phyloP scores from a whole-genome alignment of 2,329 filamentous ascomycete genomes.

The Pseudopithomyces maydicus region DNA sequence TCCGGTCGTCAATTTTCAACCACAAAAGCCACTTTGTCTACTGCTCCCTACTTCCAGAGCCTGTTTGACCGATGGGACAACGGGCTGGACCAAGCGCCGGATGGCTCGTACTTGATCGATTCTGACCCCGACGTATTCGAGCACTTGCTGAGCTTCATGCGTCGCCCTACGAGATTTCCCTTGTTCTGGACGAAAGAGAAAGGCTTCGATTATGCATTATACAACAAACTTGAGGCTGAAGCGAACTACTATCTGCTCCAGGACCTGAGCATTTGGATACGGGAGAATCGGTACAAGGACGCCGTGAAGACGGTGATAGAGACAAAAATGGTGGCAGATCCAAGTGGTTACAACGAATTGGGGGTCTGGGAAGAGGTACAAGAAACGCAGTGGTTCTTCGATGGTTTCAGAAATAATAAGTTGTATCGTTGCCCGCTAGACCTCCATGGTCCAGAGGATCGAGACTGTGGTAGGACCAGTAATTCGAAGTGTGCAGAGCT shows the following conservation, averaged over 20 bases:
- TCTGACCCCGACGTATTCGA: constrained; percentile 39
- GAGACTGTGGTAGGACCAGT: too few relatives aligned
- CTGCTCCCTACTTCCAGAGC: too few relatives aligned
- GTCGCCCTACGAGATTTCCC: constrained; percentile 11
- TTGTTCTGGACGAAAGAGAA: constrained; percentile 37
- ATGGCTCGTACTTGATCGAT: constrained; percentile 45
- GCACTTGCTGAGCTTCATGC: constrained; percentile 12
- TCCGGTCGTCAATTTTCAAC: too few relatives aligned
- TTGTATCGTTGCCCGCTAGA: too few relatives aligned
- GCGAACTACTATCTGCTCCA: constrained; percentile 38
- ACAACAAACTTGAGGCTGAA: constrained; percentile 32
- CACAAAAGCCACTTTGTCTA: too few relatives aligned
- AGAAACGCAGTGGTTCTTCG: too few relatives aligned
- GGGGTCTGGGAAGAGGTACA: too few relatives aligned
- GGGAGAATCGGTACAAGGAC: constrained; percentile 12
- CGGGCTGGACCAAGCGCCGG: background rate
- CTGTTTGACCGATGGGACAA: constrained; percentile 1
- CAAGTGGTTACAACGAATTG: too few relatives aligned
- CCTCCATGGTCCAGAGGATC: too few relatives aligned
- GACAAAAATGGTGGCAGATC: background rate
- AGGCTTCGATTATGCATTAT: constrained; percentile 38
- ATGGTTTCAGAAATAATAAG: too few relatives aligned
- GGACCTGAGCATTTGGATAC: constrained; percentile 36
- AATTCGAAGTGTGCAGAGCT: too few relatives aligned
- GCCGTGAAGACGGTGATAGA: background rate